Evolutionary conservation across 108 stramenopile genomes (phyloP), one percentile per base, ranked within the genome.

Genomic region (Cyclotella choctawhatcheeana): DNA sequence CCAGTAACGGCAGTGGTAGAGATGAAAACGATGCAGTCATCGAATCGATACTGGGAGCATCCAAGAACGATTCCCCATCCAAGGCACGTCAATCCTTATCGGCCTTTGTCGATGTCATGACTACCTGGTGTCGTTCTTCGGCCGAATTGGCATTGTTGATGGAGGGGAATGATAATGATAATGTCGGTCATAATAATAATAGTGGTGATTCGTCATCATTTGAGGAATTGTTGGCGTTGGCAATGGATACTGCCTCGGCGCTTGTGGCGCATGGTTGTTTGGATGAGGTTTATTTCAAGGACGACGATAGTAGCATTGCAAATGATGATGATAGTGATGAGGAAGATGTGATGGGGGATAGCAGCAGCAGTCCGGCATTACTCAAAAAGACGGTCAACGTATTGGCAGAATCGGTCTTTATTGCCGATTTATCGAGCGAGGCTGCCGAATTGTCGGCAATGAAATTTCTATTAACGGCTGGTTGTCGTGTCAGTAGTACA

Each of bases 221-320:
- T 3, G 33, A 29, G 22, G 86, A 82, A 6, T 71, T 90, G 54
- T 45, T 91, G 64, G 71, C 77, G 17, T 64, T 75, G 55, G 84
- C 76, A 3, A 69, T 87, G 29, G 88, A 88, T 69, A 69, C 86
- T 43, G 87, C 90, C 10, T 76, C 76, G 14, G 74, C 72, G 14
- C 65, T 94, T 45, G 89, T 94, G 30, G 84, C 92, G 14, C 89
- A 91, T 68, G 90, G 90, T 13, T 90, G 90, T 81, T 74, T 91
- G 63, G 93, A 91, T 82, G 88, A 76, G 32, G 84, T 93, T 35
- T 71, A 69, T 43, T 34, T 84, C 5, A 58, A 60, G 37, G 80
- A 55, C 43, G 47, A 68, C 33, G 56, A 76, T 21, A 31, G 72
- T 35, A 73, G 67, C 54, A 50, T 37, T 27, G 29, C 25, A 0